phyloP scores from a whole-genome alignment of 208 protist genomes.

The Trypanosoma grayi region DNA sequence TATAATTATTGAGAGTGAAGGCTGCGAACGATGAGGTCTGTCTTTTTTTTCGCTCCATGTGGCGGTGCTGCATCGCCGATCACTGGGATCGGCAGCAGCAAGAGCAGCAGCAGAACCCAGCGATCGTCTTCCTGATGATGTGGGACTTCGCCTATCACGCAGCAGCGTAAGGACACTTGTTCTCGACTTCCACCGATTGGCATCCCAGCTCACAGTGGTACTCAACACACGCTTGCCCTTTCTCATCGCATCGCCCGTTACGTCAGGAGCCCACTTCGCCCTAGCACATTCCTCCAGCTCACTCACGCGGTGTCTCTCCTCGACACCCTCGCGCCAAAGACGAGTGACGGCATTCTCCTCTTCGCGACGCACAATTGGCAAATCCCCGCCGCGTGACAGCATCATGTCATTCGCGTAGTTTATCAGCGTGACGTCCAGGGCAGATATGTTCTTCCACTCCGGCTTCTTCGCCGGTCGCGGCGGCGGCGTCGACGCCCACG shows the following conservation, averaged over 20 bases:
- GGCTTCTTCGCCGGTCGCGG: constrained; percentile 22
- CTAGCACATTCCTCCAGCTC: not conserved
- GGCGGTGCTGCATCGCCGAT: too few relatives aligned
- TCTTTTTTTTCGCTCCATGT: too few relatives aligned
- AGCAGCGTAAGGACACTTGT: constrained; percentile 5
- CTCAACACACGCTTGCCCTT: not conserved
- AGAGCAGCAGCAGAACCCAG: too few relatives aligned
- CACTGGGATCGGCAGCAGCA: too few relatives aligned
- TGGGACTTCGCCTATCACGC: not conserved
- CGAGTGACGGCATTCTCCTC: constrained; percentile 54
- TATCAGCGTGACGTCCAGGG: constrained; percentile 46
- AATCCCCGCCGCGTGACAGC: constrained; percentile 19
- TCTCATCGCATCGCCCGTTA: not conserved
- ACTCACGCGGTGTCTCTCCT: constrained; percentile 4
- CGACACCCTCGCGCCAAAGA: constrained; percentile 46
- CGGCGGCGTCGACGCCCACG: not conserved
- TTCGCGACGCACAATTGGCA: constrained; percentile 16
- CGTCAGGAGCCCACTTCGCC: not conserved
- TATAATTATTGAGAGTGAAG: too few relatives aligned
- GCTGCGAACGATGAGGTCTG: too few relatives aligned
- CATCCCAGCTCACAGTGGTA: constrained; percentile 1
- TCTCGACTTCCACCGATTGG: constrained; percentile 7
- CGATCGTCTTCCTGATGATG: not conserved
- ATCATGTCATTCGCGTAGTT: constrained; percentile 53
- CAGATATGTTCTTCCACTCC: constrained; percentile 56